Percentiles rank a stretch among this genome's conserved stretches.
Conservation (phyloP, 441 rosid genomes). For the Lepidium campestre region DNA sequence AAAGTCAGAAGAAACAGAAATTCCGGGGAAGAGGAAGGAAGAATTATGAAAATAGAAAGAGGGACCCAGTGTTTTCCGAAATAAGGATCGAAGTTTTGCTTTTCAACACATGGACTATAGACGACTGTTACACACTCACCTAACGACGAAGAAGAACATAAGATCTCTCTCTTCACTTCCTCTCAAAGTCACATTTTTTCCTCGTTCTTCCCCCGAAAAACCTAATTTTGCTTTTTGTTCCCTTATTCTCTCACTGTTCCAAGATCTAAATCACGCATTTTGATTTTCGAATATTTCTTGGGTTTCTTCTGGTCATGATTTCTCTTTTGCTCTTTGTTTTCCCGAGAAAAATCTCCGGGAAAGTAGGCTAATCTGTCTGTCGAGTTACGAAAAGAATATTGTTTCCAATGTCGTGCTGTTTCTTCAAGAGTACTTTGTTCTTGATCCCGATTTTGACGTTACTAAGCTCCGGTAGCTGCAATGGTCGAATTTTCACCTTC, state of each 20-base stretch:
- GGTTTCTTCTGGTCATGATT: conserved; percentile 7
- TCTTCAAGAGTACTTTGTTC: conserved; percentile 30
- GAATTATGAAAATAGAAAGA: neutral
- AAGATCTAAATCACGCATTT: conserved; percentile 14
- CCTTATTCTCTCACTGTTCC: neutral
- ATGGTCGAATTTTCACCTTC: conserved; percentile 73
- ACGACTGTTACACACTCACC: conserved; percentile 29
- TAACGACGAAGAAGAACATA: conserved; percentile 17
- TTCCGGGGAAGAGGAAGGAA: neutral
- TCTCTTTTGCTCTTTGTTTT: conserved; percentile 14
- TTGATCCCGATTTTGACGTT: conserved; percentile 34
- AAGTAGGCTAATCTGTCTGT: conserved; percentile 15
- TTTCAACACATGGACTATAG: conserved; percentile 17
- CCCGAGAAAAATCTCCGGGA: conserved; percentile 21
- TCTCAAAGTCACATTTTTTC: neutral
- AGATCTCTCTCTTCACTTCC: conserved; percentile 7
- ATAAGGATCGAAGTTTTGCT: neutral
- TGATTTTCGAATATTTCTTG: neutral
- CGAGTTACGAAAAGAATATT: neutral
- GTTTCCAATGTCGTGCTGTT: conserved; percentile 28
- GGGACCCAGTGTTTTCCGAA: conserved; percentile 7
- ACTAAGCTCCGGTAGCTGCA: conserved; percentile 25
- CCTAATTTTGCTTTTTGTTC: conserved; percentile 12
- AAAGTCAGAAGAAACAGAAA: conserved; percentile 9
- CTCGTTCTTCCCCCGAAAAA: neutral